Conservation (phyloP, 148 eudicot species). For the Beta vulgaris region DNA sequence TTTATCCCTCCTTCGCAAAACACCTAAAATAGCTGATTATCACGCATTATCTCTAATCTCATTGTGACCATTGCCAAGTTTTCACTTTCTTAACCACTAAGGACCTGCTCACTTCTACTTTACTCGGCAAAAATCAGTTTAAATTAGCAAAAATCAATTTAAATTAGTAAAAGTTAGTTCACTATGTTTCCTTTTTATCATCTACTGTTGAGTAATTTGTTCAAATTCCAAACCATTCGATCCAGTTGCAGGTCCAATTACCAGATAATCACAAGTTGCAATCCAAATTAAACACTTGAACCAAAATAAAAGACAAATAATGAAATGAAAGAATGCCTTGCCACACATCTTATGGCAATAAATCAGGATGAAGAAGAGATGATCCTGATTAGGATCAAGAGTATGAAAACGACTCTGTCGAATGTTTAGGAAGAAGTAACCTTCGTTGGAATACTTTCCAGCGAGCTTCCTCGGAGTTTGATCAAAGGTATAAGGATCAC, state of each 20-base stretch:
- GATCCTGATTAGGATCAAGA: constrained; percentile 73
- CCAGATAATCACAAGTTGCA: background rate
- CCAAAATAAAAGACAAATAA: background rate
- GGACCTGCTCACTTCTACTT: too few species aligned
- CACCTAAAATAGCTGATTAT: too few species aligned
- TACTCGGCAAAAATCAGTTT: too few species aligned
- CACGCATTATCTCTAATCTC: too few species aligned
- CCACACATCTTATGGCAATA: constrained; percentile 98
- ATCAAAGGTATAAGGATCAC: constrained; percentile 72
- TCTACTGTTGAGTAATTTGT: background rate
- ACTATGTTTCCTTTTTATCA: too few species aligned
- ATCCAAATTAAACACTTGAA: background rate
- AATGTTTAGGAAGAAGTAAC: constrained; percentile 89
- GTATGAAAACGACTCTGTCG: constrained; percentile 73
- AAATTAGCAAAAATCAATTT: too few species aligned
- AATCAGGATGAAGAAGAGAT: constrained; percentile 83
- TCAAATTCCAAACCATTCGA: background rate
- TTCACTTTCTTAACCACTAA: too few species aligned
- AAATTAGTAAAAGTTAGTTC: too few species aligned
- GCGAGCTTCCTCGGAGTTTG: constrained; percentile 93
- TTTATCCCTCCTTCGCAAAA: too few species aligned
- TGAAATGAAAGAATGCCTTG: constrained; percentile 43
- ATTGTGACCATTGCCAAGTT: too few species aligned
- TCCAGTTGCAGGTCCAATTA: background rate
- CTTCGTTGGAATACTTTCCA: constrained; percentile 89